Base-by-base conservation (phyloP, 192 early-diverging fungal species). In the Podila horticola region DNA sequence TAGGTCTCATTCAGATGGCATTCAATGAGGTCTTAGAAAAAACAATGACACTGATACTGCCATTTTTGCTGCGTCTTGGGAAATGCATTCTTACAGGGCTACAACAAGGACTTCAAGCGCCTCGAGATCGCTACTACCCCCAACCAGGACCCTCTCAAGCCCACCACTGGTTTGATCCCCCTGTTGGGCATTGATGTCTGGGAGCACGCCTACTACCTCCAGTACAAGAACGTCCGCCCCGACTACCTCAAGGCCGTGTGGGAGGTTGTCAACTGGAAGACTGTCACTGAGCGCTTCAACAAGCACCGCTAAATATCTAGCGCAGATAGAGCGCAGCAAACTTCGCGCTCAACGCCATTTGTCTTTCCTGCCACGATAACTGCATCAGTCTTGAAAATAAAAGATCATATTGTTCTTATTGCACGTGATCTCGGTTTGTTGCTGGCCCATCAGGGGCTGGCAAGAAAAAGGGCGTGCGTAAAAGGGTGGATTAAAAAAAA, bases 181-280 rank as follows among this genome's bases (percentile, higher is more conserved):
- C 82, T 98, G 31, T 87, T 99, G 60, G 97, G 95, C 30, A 84
- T 97, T 69, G 97, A 99, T 82, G 96, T 96, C 13, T 97, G 95
- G 97, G 97, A 96, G 84, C 97, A 98, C 65, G 90, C 97, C 22
- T 98, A 97, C 86, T 98, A 99, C 77, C 85, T 99, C 62, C 94
- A 99, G 84, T 97, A 97, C 91, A 96, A 96, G 88, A 97, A 99
- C 84, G 97, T 93, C 52, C 94, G 95, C 74, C 94, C 95, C 22
- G 95, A 97, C 64, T 99, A 99, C 84, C 86, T 99, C 62, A 95
- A 96, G 89, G 93, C 94, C 45, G 92, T 97, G 66, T 99, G 96
- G 96, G 91, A 92, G 29, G 94, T 99, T 1, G 86, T 99, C 79
- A 99, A 99, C 94, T 99, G 97, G 97, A 95, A 97, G 90, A 93